Base-by-base conservation (phyloP, 2,329 filamentous ascomycete genomes). In the Pleoardoris graminearum region DNA sequence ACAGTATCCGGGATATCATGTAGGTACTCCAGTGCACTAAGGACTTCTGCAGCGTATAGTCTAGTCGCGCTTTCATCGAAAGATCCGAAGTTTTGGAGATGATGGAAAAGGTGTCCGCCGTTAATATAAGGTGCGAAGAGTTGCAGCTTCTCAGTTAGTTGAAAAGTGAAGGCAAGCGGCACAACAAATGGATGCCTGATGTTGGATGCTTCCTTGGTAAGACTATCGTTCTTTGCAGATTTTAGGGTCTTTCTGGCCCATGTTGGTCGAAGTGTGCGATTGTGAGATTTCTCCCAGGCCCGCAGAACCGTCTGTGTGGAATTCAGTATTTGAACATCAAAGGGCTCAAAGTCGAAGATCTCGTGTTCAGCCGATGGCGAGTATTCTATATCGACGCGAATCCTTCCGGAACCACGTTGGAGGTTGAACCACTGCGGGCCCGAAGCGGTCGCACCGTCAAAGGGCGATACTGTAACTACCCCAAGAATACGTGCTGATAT, bases 41-140 rank as follows among this genome's bases (percentile, higher is more conserved):
- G 96, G 54, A 97, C 83, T 74, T 97, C 92, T 12, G 92, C 92
- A 70, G 97, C 96, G 76, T 97, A 97, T 72, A 97, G 97, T 75
- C 96, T 97, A 60, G 92, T 92, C 14, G 92, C 85, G 64, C 86
- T 88, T 77, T 97, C 92, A 59, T 92, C 87, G 72, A 97, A 97
- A 23, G 91, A 87, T 43, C 91, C 92, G 71, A 97, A 92, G 70
- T 95, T 96, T 71, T 97, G 92, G 53, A 97, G 76, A 78, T 97
- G 92, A 91, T 92, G 97, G 75, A 97, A 97, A 1, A 97, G 80
- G 74, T 97, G 92, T 51, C 92, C 92, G 25, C 92, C 92, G 10
- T 92, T 97, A 92, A 97, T 97, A 77, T 96, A 97, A 70, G 97
- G 92, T 4, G 92, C 97, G 16, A 97, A 92, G n/a, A 97, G 80